Conservation (phyloP, 441 rosid genomes). For the Breynia disticha region DNA sequence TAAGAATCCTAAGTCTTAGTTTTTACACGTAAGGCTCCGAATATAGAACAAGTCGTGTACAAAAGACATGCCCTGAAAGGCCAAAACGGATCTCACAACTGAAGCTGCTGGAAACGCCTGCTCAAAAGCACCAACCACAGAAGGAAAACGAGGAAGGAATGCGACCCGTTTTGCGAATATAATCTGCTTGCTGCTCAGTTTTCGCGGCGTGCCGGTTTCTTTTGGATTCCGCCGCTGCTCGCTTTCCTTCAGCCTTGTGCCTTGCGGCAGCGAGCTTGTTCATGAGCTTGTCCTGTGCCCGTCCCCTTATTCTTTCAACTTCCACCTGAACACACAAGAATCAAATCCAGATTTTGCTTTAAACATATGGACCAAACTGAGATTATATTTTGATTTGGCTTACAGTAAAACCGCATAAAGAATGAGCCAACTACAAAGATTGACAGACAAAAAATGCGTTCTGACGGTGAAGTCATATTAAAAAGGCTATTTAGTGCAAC, state of each 20-base stretch:
- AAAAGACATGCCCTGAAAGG: neutral
- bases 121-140: constrained; percentile 58
- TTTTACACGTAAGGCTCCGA: neutral
- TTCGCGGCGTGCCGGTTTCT: constrained; percentile 43
- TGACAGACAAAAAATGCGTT: too few species aligned
- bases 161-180: constrained; percentile 54
- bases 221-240: constrained; percentile 59
- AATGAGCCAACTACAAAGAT: too few species aligned
- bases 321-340: constrained; percentile 41
- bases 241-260: constrained; percentile 67
- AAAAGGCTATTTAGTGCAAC: too few species aligned
- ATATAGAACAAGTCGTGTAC: neutral
- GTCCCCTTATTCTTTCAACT: constrained; percentile 73
- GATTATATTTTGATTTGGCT: neutral
- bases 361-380: neutral
- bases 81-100: too few species aligned
- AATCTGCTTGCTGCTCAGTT: constrained; percentile 57
- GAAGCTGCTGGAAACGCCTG: neutral
- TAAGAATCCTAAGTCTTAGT: neutral
- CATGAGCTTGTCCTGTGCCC: constrained; percentile 69
- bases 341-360: neutral
- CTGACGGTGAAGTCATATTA: too few species aligned
- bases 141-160: constrained; percentile 39
- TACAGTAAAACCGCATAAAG: too few species aligned
- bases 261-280: constrained; percentile 64